These are phyloP conservation scores for Candida pseudoviswanathii DNA, from an alignment of 1,139 yeast genomes.

Conservation along the genomic window DNA sequence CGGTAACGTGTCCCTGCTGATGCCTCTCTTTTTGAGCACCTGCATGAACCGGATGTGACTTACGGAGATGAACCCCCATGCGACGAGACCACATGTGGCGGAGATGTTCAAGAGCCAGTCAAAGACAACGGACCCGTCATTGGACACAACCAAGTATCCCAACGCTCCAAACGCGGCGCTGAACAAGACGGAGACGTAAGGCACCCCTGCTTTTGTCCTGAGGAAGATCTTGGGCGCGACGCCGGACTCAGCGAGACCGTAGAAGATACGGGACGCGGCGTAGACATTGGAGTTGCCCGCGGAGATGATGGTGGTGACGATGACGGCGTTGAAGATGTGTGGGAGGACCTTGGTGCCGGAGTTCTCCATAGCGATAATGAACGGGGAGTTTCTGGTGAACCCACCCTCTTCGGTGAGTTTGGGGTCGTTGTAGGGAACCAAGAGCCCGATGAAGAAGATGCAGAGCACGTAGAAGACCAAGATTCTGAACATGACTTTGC, in stretches of 20 bases:
- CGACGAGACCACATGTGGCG: conserved; percentile 73
- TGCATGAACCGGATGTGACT: conserved; percentile 71
- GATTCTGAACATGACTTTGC: conserved; percentile 80
- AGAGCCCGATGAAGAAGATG: conserved; percentile 77
- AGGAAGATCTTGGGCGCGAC: conserved; percentile 62
- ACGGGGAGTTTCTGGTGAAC: conserved; percentile 52
- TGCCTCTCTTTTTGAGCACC: conserved; percentile 58
- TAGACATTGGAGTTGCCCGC: conserved; percentile 82
- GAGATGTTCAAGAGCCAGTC: conserved; percentile 82
- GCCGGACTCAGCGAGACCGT: conserved; percentile 62
- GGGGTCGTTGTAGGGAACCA: conserved; percentile 78
- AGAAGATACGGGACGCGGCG: conserved; percentile 73
- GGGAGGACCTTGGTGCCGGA: conserved; percentile 72
- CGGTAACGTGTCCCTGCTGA: conserved; percentile 68
- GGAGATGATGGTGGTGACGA: conserved; percentile 66
- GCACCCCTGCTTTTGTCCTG: conserved; percentile 64
- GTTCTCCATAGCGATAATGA: conserved; percentile 59
- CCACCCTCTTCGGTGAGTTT: conserved; percentile 24
- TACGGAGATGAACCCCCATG: conserved; percentile 70
- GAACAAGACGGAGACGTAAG: conserved; percentile 58
- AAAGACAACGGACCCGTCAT: conserved; percentile 69
- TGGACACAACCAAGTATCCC: conserved; percentile 69
- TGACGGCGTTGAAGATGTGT: conserved; percentile 75
- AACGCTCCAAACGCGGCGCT: conserved; percentile 65
- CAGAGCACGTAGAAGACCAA: conserved; percentile 81